These are phyloP conservation scores for Bruguiera gymnorhiza DNA, from an alignment of 345 rosid genomes.

Conservation along the genomic window DNA sequence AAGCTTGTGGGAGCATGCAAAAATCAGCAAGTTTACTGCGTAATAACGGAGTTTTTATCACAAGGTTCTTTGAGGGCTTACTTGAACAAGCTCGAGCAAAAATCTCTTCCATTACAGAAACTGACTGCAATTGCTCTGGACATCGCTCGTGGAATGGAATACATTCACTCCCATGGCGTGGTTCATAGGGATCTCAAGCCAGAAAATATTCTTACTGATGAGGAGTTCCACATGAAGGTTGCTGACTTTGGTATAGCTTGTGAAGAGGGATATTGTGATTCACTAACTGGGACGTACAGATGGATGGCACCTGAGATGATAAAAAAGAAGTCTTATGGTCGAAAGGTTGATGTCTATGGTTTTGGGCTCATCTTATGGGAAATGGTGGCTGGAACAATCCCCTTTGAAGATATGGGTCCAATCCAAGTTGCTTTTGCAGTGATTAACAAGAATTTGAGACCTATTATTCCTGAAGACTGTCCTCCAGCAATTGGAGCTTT, in stretches of 20 bases:
- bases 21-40: slow-evolving; percentile 62
- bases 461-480: slow-evolving; percentile 65
- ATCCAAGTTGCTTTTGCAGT: slow-evolving; percentile 99
- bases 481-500: slow-evolving; percentile 73
- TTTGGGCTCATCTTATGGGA: slow-evolving; percentile 97
- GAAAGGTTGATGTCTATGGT: slow-evolving; percentile 87
- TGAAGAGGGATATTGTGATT: slow-evolving; percentile 72
- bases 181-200: slow-evolving; percentile 98
- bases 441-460: slow-evolving; percentile 88
- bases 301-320: slow-evolving; percentile 99
- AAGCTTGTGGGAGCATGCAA: slow-evolving; percentile 75
- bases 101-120: slow-evolving; percentile 59
- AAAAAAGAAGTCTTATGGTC: slow-evolving; percentile 71
- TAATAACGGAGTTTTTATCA: slow-evolving; percentile 64
- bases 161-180: slow-evolving; percentile 77
- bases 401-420: slow-evolving; percentile 94
- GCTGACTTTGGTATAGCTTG: slow-evolving; percentile 99
- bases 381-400: slow-evolving; percentile 82
- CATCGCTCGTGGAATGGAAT: slow-evolving; percentile 89
- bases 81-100: slow-evolving; percentile 85
- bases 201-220: slow-evolving; percentile 72
- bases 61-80: slow-evolving; percentile 84
- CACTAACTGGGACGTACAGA: slow-evolving; percentile 84
- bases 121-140: slow-evolving; percentile 65
- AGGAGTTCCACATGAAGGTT: slow-evolving; percentile 66